Evolutionary conservation across 2,329 filamentous ascomycete species (phyloP).

Genomic region (Aspergillus caelatus): DNA sequence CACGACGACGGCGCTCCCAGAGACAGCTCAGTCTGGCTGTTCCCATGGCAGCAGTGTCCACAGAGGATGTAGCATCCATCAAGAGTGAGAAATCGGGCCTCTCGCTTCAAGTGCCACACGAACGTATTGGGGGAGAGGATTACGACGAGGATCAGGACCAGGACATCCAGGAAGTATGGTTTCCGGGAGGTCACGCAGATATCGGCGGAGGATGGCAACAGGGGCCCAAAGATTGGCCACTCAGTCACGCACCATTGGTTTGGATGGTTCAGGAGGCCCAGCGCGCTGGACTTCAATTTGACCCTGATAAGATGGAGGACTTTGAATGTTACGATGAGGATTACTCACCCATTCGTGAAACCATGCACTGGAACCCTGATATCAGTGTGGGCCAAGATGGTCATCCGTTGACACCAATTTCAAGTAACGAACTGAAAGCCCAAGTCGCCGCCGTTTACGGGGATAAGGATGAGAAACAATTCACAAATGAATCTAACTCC

Average conservation of each 20-base stretch:
- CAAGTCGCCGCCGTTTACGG: slow-evolving; percentile 9
- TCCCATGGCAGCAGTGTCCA: slow-evolving; percentile 29
- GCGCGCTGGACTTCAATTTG: slow-evolving; percentile 70
- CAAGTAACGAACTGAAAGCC: slow-evolving; percentile 9
- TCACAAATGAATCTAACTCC: slow-evolving; percentile 31
- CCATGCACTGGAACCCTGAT: slow-evolving; percentile 20
- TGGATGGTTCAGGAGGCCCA: slow-evolving; percentile 71
- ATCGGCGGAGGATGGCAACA: slow-evolving; percentile 76
- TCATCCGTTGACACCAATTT: slow-evolving; percentile 12
- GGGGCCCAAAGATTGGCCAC: slow-evolving; percentile 43
- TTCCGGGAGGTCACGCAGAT: slow-evolving; percentile 76
- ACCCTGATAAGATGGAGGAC: slow-evolving; percentile 66
- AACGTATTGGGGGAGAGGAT: slow-evolving; percentile 19
- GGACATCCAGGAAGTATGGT: slow-evolving; percentile 76
- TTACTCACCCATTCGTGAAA: slow-evolving; percentile 37
- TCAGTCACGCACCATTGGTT: slow-evolving; percentile 69
- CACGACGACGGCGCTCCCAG: slow-evolving; percentile 21
- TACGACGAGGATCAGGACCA: slow-evolving; percentile 51
- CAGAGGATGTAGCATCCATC: slow-evolving; percentile 35
- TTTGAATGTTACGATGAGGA: slow-evolving; percentile 60
- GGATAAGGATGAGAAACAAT: slow-evolving; percentile 26
- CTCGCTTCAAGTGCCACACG: slow-evolving; percentile 33
- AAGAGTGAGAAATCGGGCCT: slow-evolving; percentile 32
- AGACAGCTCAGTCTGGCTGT: slow-evolving; percentile 28
- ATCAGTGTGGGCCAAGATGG: slow-evolving; percentile 22